Percentiles rank a stretch among this genome's conserved stretches.
Evolutionary conservation across 768 basidiomycete genomes (phyloP).

Genomic region (Mycena olivaceomarginata): DNA sequence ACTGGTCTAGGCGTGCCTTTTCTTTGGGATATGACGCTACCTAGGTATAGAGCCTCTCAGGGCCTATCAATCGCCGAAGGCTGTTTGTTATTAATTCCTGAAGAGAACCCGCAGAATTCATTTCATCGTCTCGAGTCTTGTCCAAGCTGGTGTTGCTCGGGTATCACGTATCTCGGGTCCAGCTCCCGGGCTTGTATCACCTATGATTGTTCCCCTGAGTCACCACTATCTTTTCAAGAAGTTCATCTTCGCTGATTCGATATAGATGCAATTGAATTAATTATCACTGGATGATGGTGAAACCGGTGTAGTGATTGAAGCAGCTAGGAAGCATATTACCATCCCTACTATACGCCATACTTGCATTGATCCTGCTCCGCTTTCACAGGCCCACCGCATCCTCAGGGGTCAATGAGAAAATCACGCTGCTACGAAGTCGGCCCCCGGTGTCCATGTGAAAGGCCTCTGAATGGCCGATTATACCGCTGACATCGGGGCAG

Average conservation of each 20-base stretch:
- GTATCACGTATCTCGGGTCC: too few relatives aligned
- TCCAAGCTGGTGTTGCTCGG: too few relatives aligned
- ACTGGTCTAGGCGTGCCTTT: too few relatives aligned
- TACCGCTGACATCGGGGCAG: background rate
- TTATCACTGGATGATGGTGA: background rate
- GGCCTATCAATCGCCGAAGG: too few relatives aligned
- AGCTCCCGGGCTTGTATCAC: background rate
- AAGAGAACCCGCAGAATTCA: too few relatives aligned
- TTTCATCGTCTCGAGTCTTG: too few relatives aligned
- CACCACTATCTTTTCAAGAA: slow-evolving; percentile 10
- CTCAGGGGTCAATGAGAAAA: background rate
- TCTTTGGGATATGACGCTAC: too few relatives aligned
- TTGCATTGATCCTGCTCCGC: slow-evolving; percentile 30
- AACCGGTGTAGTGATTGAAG: background rate
- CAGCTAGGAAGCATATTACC: background rate
- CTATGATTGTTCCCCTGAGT: slow-evolving; percentile 6
- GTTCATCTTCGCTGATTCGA: slow-evolving; percentile 17
- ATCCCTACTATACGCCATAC: slow-evolving; percentile 24
- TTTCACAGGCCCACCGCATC: background rate
- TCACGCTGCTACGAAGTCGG: background rate
- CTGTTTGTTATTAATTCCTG: too few relatives aligned
- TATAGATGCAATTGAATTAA: slow-evolving; percentile 27
- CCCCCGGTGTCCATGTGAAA: background rate
- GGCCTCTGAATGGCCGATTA: background rate
- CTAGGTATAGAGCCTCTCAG: too few relatives aligned